Evolutionary conservation across 2,329 filamentous ascomycete species (phyloP).

Genomic region (Bipolaris sorokiniana): DNA sequence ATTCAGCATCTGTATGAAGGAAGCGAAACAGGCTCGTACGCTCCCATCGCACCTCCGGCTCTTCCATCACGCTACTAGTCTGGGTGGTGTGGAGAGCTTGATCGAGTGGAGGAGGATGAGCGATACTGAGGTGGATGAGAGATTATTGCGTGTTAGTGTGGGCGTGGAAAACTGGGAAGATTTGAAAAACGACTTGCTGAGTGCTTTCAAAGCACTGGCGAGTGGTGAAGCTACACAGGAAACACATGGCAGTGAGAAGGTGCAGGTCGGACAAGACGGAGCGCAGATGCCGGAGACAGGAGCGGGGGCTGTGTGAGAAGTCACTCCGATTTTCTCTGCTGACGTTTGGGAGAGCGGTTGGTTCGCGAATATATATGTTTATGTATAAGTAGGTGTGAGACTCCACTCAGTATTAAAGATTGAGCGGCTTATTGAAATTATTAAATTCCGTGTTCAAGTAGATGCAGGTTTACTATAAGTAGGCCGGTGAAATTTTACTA

Average conservation of each 20-base stretch:
- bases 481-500: too few relatives aligned
- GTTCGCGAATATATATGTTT: too few relatives aligned
- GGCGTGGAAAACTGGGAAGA: slow-evolving; percentile 90
- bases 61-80: slow-evolving; percentile 93
- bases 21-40: slow-evolving; percentile 64
- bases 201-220: slow-evolving; percentile 34
- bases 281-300: slow-evolving; percentile 27
- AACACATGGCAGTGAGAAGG: slow-evolving; percentile 7
- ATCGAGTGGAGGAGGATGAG: slow-evolving; percentile 97
- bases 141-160: slow-evolving; percentile 79
- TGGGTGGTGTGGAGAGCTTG: slow-evolving; percentile 92
- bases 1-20: slow-evolving; percentile 74
- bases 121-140: slow-evolving; percentile 73
- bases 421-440: too few relatives aligned
- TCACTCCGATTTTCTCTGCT: background rate
- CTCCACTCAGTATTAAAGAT: too few relatives aligned
- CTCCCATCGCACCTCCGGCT: slow-evolving; percentile 79
- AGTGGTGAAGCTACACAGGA: slow-evolving; percentile 2
- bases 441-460: too few relatives aligned
- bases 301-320: slow-evolving; percentile 32
- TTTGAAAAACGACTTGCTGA: slow-evolving; percentile 71
- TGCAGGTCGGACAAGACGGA: slow-evolving; percentile 31
- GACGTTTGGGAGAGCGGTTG: background rate
- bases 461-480: too few relatives aligned
- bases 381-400: too few relatives aligned